phyloP scores from a whole-genome alignment of 441 rosid species.

The Populus hybrid region DNA sequence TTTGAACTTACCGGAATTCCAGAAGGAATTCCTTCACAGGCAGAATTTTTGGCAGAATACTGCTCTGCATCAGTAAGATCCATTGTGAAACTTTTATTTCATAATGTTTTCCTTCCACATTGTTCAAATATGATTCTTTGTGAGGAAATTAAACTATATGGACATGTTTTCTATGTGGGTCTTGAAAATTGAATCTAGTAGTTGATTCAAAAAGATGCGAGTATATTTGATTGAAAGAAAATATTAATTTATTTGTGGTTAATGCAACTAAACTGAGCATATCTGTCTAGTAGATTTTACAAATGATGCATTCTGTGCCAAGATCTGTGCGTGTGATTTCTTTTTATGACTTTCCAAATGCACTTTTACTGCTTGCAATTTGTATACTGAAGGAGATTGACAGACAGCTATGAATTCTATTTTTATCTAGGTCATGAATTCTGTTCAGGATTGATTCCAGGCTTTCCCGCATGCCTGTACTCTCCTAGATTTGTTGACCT shows the following conservation, averaged over 20 bases:
- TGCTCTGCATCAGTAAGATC: constrained; percentile 74
- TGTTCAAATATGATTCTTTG: not conserved
- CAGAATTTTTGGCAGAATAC: constrained; percentile 79
- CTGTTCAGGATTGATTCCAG: not conserved
- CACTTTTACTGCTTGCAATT: not conserved
- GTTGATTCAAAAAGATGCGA: not conserved
- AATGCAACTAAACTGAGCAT: not conserved
- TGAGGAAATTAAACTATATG: not conserved
- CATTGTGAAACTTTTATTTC: constrained; percentile 6
- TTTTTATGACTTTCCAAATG: not conserved
- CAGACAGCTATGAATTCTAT: not conserved
- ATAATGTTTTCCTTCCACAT: not conserved
- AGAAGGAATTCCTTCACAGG: constrained; percentile 76
- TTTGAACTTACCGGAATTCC: constrained; percentile 69
- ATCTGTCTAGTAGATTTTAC: not conserved
- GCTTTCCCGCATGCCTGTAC: not conserved
- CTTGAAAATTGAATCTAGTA: not conserved
- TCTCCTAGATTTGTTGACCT: not conserved
- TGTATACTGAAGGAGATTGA: not conserved
- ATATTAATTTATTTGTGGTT: not conserved
- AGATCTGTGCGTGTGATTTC: not conserved
- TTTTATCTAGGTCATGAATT: not conserved
- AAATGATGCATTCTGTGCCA: not conserved
- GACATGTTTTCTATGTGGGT: not conserved
- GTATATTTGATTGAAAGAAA: not conserved